Evolutionary conservation across 1,284 basidiomycete species (phyloP).

Genomic region (Mycena sp.): DNA sequence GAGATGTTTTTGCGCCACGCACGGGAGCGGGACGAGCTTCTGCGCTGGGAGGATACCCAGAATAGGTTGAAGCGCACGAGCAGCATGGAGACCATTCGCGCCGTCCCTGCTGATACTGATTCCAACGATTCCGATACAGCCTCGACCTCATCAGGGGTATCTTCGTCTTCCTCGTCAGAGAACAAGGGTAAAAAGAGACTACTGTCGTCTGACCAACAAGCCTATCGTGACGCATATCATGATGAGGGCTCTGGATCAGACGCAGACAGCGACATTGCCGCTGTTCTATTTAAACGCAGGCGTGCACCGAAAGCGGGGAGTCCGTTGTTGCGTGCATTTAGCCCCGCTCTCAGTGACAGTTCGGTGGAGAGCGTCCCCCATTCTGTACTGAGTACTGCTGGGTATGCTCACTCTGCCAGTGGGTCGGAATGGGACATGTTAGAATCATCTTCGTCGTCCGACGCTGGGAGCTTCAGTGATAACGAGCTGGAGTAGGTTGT

Average conservation of each 20-base stretch:
- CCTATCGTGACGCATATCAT: not conserved
- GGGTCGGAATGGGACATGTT: constrained; percentile 24
- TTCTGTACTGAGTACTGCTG: not conserved
- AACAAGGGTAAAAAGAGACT: constrained; percentile 15
- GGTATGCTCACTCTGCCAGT: not conserved
- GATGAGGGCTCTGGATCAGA: constrained; percentile 13
- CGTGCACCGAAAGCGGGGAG: not conserved
- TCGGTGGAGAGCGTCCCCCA: constrained; percentile 9
- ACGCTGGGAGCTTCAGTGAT: constrained; percentile 4
- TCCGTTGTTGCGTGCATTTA: not conserved
- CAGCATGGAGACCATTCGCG: constrained; percentile 49
- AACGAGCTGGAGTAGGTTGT: not conserved
- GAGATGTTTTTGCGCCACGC: constrained; percentile 68
- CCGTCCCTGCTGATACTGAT: not conserved
- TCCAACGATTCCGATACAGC: not conserved
- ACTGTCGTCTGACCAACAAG: not conserved
- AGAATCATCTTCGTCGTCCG: constrained; percentile 10
- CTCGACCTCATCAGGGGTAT: not conserved
- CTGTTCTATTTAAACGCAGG: not conserved
- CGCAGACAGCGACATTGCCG: constrained; percentile 8
- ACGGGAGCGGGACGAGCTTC: constrained; percentile 63
- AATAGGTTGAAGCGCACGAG: constrained; percentile 40
- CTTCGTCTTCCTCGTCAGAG: not conserved
- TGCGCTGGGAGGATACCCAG: constrained; percentile 56
- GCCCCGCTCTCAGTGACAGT: constrained; percentile 10